These are phyloP conservation scores for Coprinopsis cinerea DNA, from an alignment of 768 basidiomycete genomes.

Conservation along the genomic window DNA sequence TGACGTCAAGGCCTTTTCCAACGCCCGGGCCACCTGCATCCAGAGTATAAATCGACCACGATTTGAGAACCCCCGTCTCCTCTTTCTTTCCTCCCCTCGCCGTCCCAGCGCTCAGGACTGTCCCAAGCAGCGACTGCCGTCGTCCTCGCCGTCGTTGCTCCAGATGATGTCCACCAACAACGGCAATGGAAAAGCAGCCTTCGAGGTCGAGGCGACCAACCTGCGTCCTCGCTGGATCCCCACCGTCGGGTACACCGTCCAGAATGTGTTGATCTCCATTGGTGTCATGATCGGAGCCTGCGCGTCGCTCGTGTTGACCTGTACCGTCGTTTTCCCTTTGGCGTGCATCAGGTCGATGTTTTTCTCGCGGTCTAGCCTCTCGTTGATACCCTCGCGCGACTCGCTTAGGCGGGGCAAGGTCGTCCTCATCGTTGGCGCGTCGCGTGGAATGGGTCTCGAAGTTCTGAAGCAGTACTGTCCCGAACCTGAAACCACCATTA, in stretches of 20 bases:
- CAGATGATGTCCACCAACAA: neutral
- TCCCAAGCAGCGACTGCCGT: neutral
- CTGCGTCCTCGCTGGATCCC: slow-evolving; percentile 17
- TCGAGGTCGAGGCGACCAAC: neutral
- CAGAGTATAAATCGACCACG: too few species aligned
- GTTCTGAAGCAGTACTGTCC: slow-evolving; percentile 23
- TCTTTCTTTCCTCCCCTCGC: too few species aligned
- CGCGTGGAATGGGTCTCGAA: slow-evolving; percentile 21
- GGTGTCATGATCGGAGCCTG: slow-evolving; percentile 14
- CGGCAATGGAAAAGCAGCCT: neutral
- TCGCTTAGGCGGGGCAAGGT: slow-evolving; percentile 16
- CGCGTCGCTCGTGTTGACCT: slow-evolving; percentile 18
- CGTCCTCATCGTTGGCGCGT: slow-evolving; percentile 23
- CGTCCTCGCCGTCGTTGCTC: neutral
- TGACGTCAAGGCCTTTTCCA: too few species aligned
- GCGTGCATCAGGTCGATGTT: slow-evolving; percentile 12
- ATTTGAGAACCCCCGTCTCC: too few species aligned
- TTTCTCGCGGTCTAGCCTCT: slow-evolving; percentile 9
- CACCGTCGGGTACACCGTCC: slow-evolving; percentile 19
- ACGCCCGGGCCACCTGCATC: too few species aligned
- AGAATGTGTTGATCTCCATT: slow-evolving; percentile 23
- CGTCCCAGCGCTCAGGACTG: too few species aligned
- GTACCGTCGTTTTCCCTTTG: slow-evolving; percentile 18
- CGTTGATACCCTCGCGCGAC: neutral
- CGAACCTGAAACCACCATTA: slow-evolving; percentile 20